Conservation (phyloP, 805 yeast genomes). For the Hanseniaspora pseudoguilliermondii region DNA sequence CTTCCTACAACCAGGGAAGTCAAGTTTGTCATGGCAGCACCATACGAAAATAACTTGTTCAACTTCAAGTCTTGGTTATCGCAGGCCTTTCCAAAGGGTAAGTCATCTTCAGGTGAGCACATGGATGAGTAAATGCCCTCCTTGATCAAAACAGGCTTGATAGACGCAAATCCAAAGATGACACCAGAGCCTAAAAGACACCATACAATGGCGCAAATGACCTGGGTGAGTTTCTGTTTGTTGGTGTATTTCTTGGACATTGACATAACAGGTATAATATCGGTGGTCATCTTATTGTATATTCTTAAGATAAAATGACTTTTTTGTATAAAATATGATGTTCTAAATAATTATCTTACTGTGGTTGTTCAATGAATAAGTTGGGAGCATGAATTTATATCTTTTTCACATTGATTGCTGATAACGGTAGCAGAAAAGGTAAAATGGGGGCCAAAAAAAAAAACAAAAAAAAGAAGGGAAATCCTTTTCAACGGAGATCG, state of each 20-base stretch:
- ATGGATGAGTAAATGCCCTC: slow-evolving; percentile 63
- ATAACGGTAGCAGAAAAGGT: too few species aligned
- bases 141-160: slow-evolving; percentile 64
- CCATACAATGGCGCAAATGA: slow-evolving; percentile 68
- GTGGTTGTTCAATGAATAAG: too few species aligned
- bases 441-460: too few species aligned
- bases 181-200: slow-evolving; percentile 88
- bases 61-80: slow-evolving; percentile 69
- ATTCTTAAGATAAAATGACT: not conserved
- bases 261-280: not conserved
- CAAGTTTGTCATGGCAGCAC: slow-evolving; percentile 77
- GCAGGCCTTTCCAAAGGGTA: slow-evolving; percentile 32
- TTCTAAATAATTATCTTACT: too few species aligned
- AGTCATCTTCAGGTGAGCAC: slow-evolving; percentile 33
- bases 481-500: too few species aligned
- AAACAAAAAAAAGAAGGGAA: too few species aligned
- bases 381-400: too few species aligned
- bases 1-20: slow-evolving; percentile 74
- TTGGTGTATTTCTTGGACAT: not conserved
- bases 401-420: too few species aligned
- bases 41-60: slow-evolving; percentile 70
- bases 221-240: slow-evolving; percentile 32
- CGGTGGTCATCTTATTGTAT: not conserved
- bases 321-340: too few species aligned
- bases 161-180: slow-evolving; percentile 89